These are phyloP conservation scores for Funneliformis geosporum DNA, from an alignment of 192 early-diverging fungal species.

Conservation along the genomic window DNA sequence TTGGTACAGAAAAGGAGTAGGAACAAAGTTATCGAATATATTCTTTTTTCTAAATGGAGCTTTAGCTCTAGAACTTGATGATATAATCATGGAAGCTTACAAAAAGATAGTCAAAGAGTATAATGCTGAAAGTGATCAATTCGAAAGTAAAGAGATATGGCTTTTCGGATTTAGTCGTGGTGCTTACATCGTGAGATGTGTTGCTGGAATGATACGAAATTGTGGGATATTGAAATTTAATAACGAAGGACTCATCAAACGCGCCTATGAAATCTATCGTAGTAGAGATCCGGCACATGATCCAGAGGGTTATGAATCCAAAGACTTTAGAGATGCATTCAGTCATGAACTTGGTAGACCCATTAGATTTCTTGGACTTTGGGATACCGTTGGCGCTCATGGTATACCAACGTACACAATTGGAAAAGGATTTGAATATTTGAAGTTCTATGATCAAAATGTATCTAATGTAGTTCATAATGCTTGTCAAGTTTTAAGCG, in stretches of 20 bases:
- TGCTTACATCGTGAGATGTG: conserved; percentile 33
- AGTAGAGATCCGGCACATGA: conserved; percentile 13
- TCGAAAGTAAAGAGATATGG: conserved; percentile 39
- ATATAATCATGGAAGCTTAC: neutral
- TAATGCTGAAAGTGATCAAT: neutral
- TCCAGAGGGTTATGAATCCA: neutral
- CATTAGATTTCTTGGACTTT: conserved; percentile 35
- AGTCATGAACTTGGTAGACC: conserved; percentile 26
- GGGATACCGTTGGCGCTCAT: conserved; percentile 27
- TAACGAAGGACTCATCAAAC: neutral
- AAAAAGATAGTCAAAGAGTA: neutral
- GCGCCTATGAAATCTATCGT: conserved; percentile 30
- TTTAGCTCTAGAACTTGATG: no score
- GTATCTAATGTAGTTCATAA: conserved; percentile 33
- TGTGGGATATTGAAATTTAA: conserved; percentile 31
- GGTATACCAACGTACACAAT: conserved; percentile 27
- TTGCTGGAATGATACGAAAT: conserved; percentile 36
- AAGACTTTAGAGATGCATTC: neutral
- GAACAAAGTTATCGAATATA: no score
- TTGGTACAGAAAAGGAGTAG: no score
- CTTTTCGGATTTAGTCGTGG: conserved; percentile 39
- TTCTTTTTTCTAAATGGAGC: no score
- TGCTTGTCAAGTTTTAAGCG: conserved; percentile 4
- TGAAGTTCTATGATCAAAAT: conserved; percentile 24
- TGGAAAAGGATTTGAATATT: conserved; percentile 22